These are phyloP conservation scores for Thermomyces lanuginosus DNA, from an alignment of 2,329 filamentous ascomycete species.

Conservation along the genomic window DNA sequence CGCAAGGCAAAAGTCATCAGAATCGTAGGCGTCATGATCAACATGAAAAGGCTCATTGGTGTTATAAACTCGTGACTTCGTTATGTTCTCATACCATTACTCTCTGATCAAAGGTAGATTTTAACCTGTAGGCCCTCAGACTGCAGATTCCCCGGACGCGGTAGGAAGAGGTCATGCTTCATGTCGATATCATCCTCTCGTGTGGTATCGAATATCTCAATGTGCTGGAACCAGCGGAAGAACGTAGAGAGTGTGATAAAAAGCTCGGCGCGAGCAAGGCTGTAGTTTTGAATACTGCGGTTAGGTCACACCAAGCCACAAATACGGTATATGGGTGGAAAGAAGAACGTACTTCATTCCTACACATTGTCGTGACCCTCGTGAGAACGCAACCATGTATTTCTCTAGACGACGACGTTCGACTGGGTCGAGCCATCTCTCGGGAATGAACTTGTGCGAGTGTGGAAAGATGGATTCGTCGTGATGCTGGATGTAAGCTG, in stretches of 20 bases:
- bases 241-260: constrained; percentile 5
- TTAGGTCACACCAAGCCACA: constrained; percentile 1
- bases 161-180: constrained; percentile 5
- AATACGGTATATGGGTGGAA: not conserved
- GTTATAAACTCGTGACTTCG: too few species aligned
- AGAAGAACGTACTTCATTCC: constrained; percentile 8
- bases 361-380: constrained; percentile 9
- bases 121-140: too few species aligned
- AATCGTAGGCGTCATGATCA: too few species aligned
- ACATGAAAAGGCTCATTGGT: too few species aligned
- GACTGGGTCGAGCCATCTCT: constrained; percentile 9
- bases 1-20: too few species aligned
- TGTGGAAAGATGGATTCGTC: constrained; percentile 11
- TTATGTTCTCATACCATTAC: too few species aligned
- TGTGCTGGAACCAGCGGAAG: constrained; percentile 6
- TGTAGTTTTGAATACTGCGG: too few species aligned
- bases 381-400: constrained; percentile 10
- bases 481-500: constrained; percentile 9
- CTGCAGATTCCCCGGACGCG: too few species aligned
- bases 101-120: too few species aligned
- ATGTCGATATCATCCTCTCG: constrained; percentile 5
- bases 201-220: constrained; percentile 3
- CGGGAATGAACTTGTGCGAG: constrained; percentile 8
- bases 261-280: constrained; percentile 25
- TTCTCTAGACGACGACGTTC: constrained; percentile 7